phyloP scores from a whole-genome alignment of 2,329 filamentous ascomycete genomes.

The Diaporthe ilicicola region DNA sequence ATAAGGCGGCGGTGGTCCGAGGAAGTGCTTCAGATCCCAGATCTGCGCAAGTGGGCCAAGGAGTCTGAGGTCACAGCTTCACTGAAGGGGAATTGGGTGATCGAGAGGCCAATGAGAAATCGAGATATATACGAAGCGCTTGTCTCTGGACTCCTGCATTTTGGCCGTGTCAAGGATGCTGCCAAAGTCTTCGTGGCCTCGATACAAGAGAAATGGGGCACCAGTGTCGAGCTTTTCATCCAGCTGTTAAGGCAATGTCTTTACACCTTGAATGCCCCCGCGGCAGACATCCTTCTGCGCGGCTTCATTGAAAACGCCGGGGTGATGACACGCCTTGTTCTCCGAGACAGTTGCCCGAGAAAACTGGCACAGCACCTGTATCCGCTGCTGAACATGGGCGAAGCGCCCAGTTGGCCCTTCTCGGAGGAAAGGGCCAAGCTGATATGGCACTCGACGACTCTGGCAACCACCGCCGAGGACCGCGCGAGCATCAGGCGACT shows the following conservation, averaged over 20 bases:
- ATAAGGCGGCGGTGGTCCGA: conserved; percentile 46
- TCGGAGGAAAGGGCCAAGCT: conserved; percentile 27
- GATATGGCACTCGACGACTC: conserved; percentile 19
- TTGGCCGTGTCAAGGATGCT: conserved; percentile 55
- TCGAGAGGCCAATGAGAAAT: conserved; percentile 50
- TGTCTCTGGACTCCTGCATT: conserved; percentile 57
- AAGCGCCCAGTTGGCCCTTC: conserved; percentile 29
- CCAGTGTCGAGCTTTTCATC: conserved; percentile 45
- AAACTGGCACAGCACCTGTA: conserved; percentile 31
- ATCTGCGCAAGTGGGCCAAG: conserved; percentile 43
- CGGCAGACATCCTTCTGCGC: conserved; percentile 46
- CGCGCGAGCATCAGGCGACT: conserved; percentile 15
- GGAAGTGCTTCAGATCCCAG: conserved; percentile 41
- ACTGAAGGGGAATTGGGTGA: conserved; percentile 45
- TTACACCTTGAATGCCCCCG: conserved; percentile 46
- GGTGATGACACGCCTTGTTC: conserved; percentile 34
- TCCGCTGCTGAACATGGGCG: conserved; percentile 31
- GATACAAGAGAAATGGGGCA: conserved; percentile 45
- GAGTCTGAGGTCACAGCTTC: conserved; percentile 36
- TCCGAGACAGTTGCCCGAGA: conserved; percentile 31
- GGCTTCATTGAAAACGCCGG: conserved; percentile 41
- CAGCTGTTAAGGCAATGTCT: conserved; percentile 54
- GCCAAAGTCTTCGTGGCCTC: conserved; percentile 51
- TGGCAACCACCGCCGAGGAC: conserved; percentile 9
- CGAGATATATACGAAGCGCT: conserved; percentile 54